phyloP scores from a whole-genome alignment of 148 eudicot species.

The Suaeda aralocaspica region DNA sequence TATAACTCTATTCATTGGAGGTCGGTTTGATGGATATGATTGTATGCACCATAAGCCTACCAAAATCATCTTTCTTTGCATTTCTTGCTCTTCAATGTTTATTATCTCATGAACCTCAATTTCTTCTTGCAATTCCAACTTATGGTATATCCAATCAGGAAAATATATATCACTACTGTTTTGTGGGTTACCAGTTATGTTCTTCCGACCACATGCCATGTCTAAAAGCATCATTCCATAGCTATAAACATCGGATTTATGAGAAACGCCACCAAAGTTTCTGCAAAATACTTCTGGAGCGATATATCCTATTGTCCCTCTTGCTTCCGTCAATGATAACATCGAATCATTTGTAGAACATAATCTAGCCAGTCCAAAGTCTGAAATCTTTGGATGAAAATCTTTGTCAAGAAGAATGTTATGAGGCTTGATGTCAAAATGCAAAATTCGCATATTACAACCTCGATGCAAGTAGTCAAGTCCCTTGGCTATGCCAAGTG shows the following conservation, averaged over 20 bases:
- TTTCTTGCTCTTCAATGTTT: too few species aligned
- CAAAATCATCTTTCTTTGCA: too few species aligned
- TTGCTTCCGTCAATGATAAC: constrained; percentile 23
- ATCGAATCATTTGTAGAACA: constrained; percentile 15
- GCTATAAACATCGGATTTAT: constrained; percentile 24
- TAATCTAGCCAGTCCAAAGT: constrained; percentile 33
- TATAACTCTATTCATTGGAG: constrained; percentile 2
- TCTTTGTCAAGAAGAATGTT: too few species aligned
- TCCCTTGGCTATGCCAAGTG: constrained; percentile 26
- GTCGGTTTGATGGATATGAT: constrained; percentile 11
- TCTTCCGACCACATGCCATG: constrained; percentile 12
- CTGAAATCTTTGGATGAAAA: constrained; percentile 30
- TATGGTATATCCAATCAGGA: too few species aligned
- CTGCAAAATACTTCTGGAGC: constrained; percentile 18
- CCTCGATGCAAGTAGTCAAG: too few species aligned
- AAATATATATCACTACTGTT: too few species aligned
- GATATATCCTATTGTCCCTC: too few species aligned
- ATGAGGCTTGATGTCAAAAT: too few species aligned
- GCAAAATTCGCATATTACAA: too few species aligned
- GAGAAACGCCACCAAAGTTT: constrained; percentile 14
- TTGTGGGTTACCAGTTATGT: neutral
- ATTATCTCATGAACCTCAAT: too few species aligned
- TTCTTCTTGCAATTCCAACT: too few species aligned
- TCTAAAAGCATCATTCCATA: constrained; percentile 24
- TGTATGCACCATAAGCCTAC: constrained; percentile 23